These are phyloP conservation scores for Cardiosporidium cionae DNA, from an alignment of 169 alveolate genomes.

Conservation along the genomic window DNA sequence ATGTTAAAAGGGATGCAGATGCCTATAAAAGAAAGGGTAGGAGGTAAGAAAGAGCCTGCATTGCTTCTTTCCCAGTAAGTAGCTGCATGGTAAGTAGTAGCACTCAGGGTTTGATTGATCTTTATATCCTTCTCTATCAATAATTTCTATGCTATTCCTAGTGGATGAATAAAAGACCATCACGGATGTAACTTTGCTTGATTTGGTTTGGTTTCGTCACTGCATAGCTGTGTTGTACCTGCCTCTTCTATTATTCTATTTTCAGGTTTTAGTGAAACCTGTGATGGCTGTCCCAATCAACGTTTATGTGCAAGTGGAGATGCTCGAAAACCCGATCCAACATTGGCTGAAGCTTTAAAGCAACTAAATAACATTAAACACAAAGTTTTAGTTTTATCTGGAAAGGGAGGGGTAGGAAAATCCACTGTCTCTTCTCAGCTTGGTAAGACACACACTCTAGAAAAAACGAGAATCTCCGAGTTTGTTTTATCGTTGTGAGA, in stretches of 20 bases:
- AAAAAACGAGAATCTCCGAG: too few relatives aligned
- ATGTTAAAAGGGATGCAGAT: too few relatives aligned
- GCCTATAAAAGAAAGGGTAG: too few relatives aligned
- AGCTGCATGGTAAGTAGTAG: too few relatives aligned
- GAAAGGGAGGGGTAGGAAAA: constrained; percentile 99
- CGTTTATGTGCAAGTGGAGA: constrained; percentile 82
- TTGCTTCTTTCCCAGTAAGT: too few relatives aligned
- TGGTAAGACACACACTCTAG: background rate
- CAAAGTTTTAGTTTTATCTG: constrained; percentile 84
- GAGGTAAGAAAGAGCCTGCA: too few relatives aligned
- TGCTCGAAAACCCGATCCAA: constrained; percentile 44
- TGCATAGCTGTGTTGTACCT: too few relatives aligned
- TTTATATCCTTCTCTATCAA: background rate
- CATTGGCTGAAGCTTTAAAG: constrained; percentile 56
- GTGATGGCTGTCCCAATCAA: constrained; percentile 97
- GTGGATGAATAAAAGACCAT: too few relatives aligned
- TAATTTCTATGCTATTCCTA: background rate
- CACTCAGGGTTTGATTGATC: too few relatives aligned
- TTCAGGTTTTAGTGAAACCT: constrained; percentile 81
- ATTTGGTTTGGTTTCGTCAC: too few relatives aligned
- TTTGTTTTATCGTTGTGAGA: too few relatives aligned
- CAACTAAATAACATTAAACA: constrained; percentile 73
- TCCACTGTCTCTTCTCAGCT: constrained; percentile 92
- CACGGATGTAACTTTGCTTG: too few relatives aligned
- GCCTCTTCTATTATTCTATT: background rate